Conservation (phyloP, 768 basidiomycete species). For the Mycena epipterygia region DNA sequence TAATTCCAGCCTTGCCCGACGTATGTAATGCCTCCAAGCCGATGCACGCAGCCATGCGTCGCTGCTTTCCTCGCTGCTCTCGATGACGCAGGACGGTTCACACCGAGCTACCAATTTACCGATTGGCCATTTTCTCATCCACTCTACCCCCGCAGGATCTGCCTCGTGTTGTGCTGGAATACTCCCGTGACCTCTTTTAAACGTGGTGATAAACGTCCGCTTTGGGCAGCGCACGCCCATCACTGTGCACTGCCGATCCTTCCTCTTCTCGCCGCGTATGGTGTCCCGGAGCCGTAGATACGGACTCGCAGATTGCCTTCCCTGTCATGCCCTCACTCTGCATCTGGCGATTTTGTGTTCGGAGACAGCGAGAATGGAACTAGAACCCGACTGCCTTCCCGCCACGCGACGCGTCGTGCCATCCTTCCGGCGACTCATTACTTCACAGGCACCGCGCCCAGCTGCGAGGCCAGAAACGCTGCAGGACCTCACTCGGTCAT, state of each 20-base stretch:
- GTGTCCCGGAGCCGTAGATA: not conserved
- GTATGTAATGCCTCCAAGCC: constrained; percentile 24
- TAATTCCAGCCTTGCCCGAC: no score
- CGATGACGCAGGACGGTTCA: no score
- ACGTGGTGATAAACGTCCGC: not conserved
- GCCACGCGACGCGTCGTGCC: not conserved
- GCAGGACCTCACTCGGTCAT: no score
- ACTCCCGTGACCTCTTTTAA: not conserved
- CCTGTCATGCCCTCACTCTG: not conserved
- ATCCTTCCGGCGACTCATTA: not conserved
- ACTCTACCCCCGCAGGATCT: no score
- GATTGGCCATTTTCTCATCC: no score
- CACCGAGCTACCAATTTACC: no score
- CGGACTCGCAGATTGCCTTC: not conserved
- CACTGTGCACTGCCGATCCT: constrained; percentile 27
- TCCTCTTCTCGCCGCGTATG: not conserved
- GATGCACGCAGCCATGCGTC: not conserved
- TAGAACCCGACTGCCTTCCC: not conserved
- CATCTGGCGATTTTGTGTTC: not conserved
- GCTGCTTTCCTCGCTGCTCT: not conserved
- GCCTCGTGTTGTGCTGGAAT: not conserved
- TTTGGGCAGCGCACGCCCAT: not conserved
- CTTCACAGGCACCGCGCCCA: not conserved
- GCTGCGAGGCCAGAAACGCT: no score
- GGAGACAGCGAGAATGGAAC: not conserved